Conservation (phyloP, 768 basidiomycete species). For the Lactifluus piperatus region DNA sequence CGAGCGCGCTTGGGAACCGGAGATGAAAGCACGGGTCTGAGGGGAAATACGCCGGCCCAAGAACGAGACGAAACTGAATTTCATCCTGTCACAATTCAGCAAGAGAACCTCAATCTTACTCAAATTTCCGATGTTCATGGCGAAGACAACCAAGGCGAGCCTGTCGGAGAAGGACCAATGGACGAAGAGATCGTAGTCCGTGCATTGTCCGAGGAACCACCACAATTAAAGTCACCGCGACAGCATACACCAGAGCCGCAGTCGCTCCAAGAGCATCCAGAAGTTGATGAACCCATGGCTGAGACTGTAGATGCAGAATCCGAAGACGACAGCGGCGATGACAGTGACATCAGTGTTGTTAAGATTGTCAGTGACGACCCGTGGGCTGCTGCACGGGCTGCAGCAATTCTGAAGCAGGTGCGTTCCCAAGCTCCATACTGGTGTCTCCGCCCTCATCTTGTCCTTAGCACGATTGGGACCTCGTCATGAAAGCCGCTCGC, state of each 20-base stretch:
- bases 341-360: conserved; percentile 52
- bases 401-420: conserved; percentile 85
- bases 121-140: not conserved
- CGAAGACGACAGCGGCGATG: conserved; percentile 27
- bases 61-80: not conserved
- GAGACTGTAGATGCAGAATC: conserved; percentile 23
- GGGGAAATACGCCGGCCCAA: not conserved
- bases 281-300: conserved; percentile 15
- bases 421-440: conserved; percentile 19
- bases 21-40: conserved; percentile 1
- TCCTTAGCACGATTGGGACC: conserved; percentile 75
- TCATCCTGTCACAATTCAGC: not conserved
- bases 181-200: conserved; percentile 30
- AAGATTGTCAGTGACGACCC: conserved; percentile 83
- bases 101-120: not conserved
- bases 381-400: conserved; percentile 82
- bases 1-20: not conserved
- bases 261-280: not conserved
- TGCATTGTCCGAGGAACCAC: conserved; percentile 28
- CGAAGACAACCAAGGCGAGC: not conserved
- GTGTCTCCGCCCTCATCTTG: not conserved
- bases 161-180: conserved; percentile 23
- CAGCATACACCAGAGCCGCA: not conserved
- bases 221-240: not conserved
- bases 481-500: conserved; percentile 46